These are phyloP conservation scores for Coprinellus micaceus DNA, from an alignment of 768 basidiomycete species.

Conservation along the genomic window DNA sequence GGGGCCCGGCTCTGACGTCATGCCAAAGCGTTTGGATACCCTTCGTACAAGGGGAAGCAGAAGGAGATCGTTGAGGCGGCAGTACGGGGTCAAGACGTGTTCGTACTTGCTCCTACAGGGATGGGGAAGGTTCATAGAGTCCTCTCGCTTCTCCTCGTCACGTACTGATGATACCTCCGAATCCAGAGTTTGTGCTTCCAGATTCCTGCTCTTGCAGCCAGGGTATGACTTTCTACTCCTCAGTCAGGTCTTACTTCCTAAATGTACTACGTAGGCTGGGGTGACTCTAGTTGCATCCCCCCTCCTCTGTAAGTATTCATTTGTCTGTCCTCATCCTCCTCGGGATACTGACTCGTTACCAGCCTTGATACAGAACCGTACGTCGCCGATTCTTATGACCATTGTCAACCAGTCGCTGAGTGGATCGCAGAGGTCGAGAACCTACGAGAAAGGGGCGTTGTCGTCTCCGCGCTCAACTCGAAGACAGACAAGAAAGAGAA, in stretches of 20 bases:
- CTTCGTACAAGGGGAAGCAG: slow-evolving; percentile 72
- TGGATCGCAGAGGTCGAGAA: slow-evolving; percentile 54
- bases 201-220: slow-evolving; percentile 67
- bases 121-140: slow-evolving; percentile 70
- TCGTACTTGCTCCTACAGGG: slow-evolving; percentile 82
- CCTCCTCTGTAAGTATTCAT: slow-evolving; percentile 51
- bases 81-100: slow-evolving; percentile 64
- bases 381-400: slow-evolving; percentile 17
- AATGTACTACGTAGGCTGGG: slow-evolving; percentile 46
- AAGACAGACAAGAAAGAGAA: slow-evolving; percentile 57
- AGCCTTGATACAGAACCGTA: slow-evolving; percentile 86
- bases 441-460: slow-evolving; percentile 50
- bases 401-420: neutral
- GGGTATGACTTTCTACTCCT: neutral
- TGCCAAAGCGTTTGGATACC: slow-evolving; percentile 68
- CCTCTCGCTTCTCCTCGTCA: neutral
- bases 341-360: neutral
- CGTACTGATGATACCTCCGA: neutral
- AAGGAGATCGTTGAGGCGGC: slow-evolving; percentile 72
- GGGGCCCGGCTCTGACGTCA: no score
- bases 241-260: neutral
- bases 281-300: slow-evolving; percentile 77
- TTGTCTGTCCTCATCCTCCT: neutral
- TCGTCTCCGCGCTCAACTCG: slow-evolving; percentile 62
- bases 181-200: slow-evolving; percentile 91